A percentile compares a stretch with the other conserved stretches of the same genome.
Evolutionary conservation across 768 basidiomycete species (phyloP).

Genomic region (Leccinum pellstonianum): DNA sequence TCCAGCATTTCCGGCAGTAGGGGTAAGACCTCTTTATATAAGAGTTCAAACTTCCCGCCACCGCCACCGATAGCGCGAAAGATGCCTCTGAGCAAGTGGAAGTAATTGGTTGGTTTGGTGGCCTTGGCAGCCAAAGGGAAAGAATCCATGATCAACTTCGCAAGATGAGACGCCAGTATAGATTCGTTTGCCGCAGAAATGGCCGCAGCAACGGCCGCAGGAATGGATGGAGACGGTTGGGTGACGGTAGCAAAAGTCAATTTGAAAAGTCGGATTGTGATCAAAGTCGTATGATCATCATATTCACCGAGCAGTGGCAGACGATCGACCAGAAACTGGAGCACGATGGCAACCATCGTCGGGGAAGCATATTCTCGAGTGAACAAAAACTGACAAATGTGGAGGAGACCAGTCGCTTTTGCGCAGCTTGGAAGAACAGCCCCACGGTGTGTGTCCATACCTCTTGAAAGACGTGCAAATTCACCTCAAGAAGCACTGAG

Average conservation of each 20-base stretch:
- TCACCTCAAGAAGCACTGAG: constrained; percentile 74
- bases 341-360: constrained; percentile 83
- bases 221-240: constrained; percentile 31
- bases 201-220: not conserved
- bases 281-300: constrained; percentile 75
- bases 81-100: constrained; percentile 85
- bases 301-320: constrained; percentile 83
- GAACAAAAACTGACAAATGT: constrained; percentile 83
- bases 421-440: constrained; percentile 80
- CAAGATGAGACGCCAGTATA: constrained; percentile 89
- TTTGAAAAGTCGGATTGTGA: constrained; percentile 91
- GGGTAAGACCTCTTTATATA: constrained; percentile 96
- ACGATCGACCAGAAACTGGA: constrained; percentile 80
- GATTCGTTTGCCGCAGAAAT: constrained; percentile 79
- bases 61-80: constrained; percentile 93
- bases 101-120: constrained; percentile 87
- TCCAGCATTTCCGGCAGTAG: constrained; percentile 97
- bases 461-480: constrained; percentile 91
- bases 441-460: constrained; percentile 93
- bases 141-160: constrained; percentile 92
- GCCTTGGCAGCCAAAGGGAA: constrained; percentile 93
- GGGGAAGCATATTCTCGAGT: constrained; percentile 73
- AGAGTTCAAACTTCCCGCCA: constrained; percentile 86
- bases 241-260: constrained; percentile 90
- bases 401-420: constrained; percentile 76